Percentiles rank a stretch among this genome's conserved stretches.
Conservation (phyloP, 495 filamentous ascomycete genomes). For the Apodospora peruviana region DNA sequence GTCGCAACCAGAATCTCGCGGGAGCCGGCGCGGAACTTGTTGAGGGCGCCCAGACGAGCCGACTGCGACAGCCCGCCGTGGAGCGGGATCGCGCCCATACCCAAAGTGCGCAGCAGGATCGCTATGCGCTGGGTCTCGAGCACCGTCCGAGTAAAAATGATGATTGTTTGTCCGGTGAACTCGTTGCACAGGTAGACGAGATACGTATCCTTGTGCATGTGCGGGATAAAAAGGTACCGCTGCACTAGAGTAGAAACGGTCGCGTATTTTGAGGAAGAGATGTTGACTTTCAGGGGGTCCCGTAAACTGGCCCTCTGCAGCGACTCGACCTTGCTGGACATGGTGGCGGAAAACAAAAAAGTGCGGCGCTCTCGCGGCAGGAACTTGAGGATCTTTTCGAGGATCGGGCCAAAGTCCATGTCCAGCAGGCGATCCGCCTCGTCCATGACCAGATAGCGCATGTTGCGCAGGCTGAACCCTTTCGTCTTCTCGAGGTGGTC, state of each 20-base stretch:
- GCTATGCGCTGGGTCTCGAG: constrained; percentile 82
- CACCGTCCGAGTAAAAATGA: constrained; percentile 91
- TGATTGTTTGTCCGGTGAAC: constrained; percentile 71
- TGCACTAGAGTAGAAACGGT: constrained; percentile 82
- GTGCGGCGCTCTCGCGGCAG: constrained; percentile 75
- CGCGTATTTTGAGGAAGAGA: constrained; percentile 73
- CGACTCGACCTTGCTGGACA: constrained; percentile 86
- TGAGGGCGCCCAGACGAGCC: constrained; percentile 73
- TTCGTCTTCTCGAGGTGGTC: constrained; percentile 97
- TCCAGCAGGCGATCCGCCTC: constrained; percentile 91
- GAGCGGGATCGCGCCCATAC: constrained; percentile 72
- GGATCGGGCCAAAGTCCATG: constrained; percentile 86
- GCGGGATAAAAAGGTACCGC: constrained; percentile 77
- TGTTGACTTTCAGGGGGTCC: constrained; percentile 68
- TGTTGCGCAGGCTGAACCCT: constrained; percentile 68
- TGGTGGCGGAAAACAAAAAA: constrained; percentile 90
- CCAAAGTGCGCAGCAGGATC: constrained; percentile 72
- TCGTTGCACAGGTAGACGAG: constrained; percentile 82
- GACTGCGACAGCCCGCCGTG: constrained; percentile 87
- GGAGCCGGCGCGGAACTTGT: constrained; percentile 73
- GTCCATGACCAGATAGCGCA: constrained; percentile 90
- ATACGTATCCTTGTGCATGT: constrained; percentile 87
- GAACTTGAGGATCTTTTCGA: constrained; percentile 90
- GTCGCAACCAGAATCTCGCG: constrained; percentile 90
- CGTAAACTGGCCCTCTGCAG: constrained; percentile 81